Conservation (phyloP, 2,329 filamentous ascomycete genomes). For the Xylariaceae sp. region DNA sequence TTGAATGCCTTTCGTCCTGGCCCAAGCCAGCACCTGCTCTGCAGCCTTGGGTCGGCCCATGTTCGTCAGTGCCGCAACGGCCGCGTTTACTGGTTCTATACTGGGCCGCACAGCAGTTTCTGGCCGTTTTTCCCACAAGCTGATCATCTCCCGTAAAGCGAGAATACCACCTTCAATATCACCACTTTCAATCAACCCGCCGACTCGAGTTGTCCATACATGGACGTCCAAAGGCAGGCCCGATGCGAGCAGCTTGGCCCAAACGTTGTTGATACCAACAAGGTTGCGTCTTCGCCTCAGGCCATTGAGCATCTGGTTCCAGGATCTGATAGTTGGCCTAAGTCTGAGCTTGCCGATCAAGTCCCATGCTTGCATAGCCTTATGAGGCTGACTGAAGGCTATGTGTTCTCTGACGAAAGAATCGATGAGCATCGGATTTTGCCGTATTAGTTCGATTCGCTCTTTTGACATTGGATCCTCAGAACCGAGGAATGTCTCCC, state of each 20-base stretch:
- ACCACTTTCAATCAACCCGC: slow-evolving; percentile 55
- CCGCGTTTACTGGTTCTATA: slow-evolving; percentile 64
- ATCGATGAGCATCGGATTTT: slow-evolving; percentile 26
- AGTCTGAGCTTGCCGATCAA: slow-evolving; percentile 40
- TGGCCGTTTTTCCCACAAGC: slow-evolving; percentile 47
- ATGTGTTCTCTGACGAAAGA: slow-evolving; percentile 29
- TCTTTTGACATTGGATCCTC: slow-evolving; percentile 15
- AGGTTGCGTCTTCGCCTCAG: slow-evolving; percentile 57
- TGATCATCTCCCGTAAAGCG: slow-evolving; percentile 62
- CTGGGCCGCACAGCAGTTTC: slow-evolving; percentile 51
- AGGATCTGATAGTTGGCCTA: slow-evolving; percentile 58
- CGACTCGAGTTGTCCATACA: slow-evolving; percentile 67
- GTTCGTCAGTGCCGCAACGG: slow-evolving; percentile 57
- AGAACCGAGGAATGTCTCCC: slow-evolving; percentile 24
- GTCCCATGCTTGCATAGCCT: slow-evolving; percentile 29
- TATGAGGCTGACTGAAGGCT: slow-evolving; percentile 26
- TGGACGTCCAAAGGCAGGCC: slow-evolving; percentile 56
- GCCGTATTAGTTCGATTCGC: slow-evolving; percentile 20
- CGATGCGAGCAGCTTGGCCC: slow-evolving; percentile 56
- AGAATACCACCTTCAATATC: slow-evolving; percentile 52
- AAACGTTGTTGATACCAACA: slow-evolving; percentile 59
- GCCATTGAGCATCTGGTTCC: slow-evolving; percentile 68
- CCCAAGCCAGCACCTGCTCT: slow-evolving; percentile 54
- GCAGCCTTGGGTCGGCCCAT: slow-evolving; percentile 45
- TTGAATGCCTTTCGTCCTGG: slow-evolving; percentile 47